Percentiles rank a stretch among this genome's conserved stretches.
These are phyloP conservation scores for Alternaria brassicae DNA, from an alignment of 2,329 filamentous ascomycete species.

Conservation along the genomic window DNA sequence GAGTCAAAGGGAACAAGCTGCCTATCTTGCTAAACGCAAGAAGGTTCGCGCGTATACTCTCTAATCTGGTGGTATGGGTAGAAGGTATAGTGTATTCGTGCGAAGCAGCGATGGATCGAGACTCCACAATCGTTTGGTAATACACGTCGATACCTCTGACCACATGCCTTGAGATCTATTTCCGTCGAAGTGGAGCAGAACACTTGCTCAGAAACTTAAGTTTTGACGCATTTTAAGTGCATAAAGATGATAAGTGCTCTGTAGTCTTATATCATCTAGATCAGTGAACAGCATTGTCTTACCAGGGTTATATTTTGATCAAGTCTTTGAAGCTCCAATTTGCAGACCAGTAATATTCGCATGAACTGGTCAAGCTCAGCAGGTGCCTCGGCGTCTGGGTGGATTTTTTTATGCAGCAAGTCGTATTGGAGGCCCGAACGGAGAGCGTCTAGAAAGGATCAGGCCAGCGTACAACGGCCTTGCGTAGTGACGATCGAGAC, in stretches of 20 bases:
- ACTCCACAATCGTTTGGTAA: not conserved
- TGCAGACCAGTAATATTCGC: not conserved
- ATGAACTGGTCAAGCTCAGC: not conserved
- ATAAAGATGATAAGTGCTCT: not conserved
- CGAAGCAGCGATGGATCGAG: not conserved
- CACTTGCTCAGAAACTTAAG: not conserved
- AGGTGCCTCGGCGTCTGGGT: not conserved
- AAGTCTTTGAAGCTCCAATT: not conserved
- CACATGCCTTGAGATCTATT: too few relatives aligned
- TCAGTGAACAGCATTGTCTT: not conserved
- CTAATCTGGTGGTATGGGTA: not conserved
- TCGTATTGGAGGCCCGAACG: not conserved
- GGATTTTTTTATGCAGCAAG: not conserved
- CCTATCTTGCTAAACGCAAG: not conserved
- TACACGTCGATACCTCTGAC: too few relatives aligned
- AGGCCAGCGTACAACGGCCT: not conserved
- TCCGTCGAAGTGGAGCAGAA: not conserved
- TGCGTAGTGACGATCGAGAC: not conserved
- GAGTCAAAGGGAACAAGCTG: not conserved
- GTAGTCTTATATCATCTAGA: not conserved
- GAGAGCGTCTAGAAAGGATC: not conserved
- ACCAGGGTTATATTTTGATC: not conserved
- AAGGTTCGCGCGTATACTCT: not conserved
- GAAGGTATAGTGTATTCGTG: not conserved
- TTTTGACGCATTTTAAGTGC: not conserved